These are phyloP conservation scores for Breynia disticha DNA, from an alignment of 441 rosid species.

Conservation along the genomic window DNA sequence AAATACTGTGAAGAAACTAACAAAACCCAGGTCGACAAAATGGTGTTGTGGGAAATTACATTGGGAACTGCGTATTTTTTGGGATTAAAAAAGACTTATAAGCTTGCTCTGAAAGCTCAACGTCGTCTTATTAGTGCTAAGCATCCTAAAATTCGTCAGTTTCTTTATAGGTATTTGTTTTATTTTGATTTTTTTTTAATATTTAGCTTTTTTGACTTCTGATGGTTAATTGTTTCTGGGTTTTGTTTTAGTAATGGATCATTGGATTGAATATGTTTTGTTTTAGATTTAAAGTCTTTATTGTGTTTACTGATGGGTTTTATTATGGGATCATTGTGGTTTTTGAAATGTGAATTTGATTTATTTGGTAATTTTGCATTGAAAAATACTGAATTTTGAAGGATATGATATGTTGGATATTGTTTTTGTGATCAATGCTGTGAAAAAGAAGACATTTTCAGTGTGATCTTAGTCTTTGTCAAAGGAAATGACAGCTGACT, in stretches of 20 bases:
- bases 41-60: conserved; percentile 97
- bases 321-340: too few species aligned
- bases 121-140: conserved; percentile 54
- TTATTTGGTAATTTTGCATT: too few species aligned
- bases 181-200: neutral
- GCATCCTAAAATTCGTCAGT: conserved; percentile 49
- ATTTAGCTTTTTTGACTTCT: neutral
- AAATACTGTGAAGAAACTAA: neutral
- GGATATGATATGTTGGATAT: too few species aligned
- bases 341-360: too few species aligned
- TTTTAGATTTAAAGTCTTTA: neutral
- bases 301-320: too few species aligned
- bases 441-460: too few species aligned
- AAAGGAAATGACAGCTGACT: too few species aligned
- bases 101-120: conserved; percentile 63
- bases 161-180: conserved; percentile 50
- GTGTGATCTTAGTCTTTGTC: too few species aligned
- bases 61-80: conserved; percentile 81
- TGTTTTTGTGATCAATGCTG: too few species aligned
- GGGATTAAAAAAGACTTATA: conserved; percentile 70
- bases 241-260: neutral
- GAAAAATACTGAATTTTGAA: too few species aligned
- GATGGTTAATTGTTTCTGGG: too few species aligned
- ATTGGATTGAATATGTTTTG: neutral
- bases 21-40: conserved; percentile 5